Evolutionary conservation across 1,139 yeast species (phyloP).

Genomic region (Protomyces inouyei): DNA sequence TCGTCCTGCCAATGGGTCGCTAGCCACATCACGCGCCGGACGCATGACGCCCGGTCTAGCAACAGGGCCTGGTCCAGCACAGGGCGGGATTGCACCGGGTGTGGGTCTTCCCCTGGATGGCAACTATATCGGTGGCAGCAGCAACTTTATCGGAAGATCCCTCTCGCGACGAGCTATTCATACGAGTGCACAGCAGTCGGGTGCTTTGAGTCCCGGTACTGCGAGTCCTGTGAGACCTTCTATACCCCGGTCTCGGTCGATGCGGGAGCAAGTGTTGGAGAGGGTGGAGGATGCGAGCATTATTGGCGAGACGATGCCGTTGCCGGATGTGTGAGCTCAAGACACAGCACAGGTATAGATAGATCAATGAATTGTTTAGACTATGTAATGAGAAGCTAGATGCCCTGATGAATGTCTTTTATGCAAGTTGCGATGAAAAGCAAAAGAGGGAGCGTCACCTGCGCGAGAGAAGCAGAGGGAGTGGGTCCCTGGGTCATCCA

Average conservation of each 20-base stretch:
- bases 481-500: slow-evolving; percentile 4
- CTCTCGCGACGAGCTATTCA: background rate
- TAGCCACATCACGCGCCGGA: background rate
- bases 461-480: background rate
- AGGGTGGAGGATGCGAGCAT: slow-evolving; percentile 22
- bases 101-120: background rate
- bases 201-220: background rate
- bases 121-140: background rate
- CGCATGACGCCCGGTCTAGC: background rate
- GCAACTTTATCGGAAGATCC: background rate
- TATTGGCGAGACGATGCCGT: slow-evolving; percentile 6
- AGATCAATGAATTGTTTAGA: background rate
- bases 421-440: background rate
- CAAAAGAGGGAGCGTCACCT: background rate
- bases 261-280: background rate
- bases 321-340: background rate
- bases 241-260: background rate
- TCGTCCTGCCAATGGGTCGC: background rate
- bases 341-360: background rate
- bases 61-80: background rate
- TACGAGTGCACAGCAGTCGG: background rate
- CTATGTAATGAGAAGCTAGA: background rate
- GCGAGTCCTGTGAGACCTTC: background rate
- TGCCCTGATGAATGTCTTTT: background rate
- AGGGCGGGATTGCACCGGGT: background rate